phyloP scores from a whole-genome alignment of 2,329 filamentous ascomycete genomes.

The Pseudocercospora eumusae region DNA sequence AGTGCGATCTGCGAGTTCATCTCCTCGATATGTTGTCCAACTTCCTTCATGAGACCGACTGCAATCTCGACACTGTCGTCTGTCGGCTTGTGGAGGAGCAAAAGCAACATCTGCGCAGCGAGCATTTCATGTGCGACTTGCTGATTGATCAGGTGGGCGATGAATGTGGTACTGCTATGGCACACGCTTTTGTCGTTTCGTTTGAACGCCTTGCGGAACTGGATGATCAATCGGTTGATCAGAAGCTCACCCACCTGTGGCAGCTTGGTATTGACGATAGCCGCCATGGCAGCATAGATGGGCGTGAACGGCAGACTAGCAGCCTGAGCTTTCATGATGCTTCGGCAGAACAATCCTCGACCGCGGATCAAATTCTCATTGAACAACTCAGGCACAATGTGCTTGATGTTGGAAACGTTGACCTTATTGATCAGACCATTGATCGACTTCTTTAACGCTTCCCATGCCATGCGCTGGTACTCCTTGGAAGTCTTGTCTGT shows the following conservation, averaged over 20 bases:
- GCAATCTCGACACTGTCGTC: constrained; percentile 98
- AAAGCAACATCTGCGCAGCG: constrained; percentile 84
- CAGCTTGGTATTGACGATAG: constrained; percentile 96
- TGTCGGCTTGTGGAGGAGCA: constrained; percentile 92
- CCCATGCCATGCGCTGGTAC: constrained; percentile 99
- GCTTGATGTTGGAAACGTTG: constrained; percentile 96
- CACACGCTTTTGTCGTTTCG: constrained; percentile 97
- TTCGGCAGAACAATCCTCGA: constrained; percentile 87
- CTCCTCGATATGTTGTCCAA: constrained; percentile 90
- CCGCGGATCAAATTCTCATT: constrained; percentile 90
- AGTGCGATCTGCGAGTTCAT: constrained; percentile 88
- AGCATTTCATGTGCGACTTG: constrained; percentile 94
- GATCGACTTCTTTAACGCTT: constrained; percentile 97
- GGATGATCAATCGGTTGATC: constrained; percentile 78
- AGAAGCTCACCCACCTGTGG: constrained; percentile 92
- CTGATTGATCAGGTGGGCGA: constrained; percentile 93
- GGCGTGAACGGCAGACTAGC: constrained; percentile 94
- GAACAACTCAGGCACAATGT: constrained; percentile 94
- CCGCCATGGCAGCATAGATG: constrained; percentile 92
- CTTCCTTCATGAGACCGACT: constrained; percentile 87
- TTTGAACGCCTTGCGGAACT: constrained; percentile 94
- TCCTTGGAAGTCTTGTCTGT: constrained; percentile 95
- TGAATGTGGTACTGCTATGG: constrained; percentile 86
- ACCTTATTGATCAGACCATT: constrained; percentile 99
- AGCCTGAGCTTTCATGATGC: constrained; percentile 97